Evolutionary conservation across 441 rosid species (phyloP), one percentile per base, ranked within the genome.

Genomic region (Brassica balearica): DNA sequence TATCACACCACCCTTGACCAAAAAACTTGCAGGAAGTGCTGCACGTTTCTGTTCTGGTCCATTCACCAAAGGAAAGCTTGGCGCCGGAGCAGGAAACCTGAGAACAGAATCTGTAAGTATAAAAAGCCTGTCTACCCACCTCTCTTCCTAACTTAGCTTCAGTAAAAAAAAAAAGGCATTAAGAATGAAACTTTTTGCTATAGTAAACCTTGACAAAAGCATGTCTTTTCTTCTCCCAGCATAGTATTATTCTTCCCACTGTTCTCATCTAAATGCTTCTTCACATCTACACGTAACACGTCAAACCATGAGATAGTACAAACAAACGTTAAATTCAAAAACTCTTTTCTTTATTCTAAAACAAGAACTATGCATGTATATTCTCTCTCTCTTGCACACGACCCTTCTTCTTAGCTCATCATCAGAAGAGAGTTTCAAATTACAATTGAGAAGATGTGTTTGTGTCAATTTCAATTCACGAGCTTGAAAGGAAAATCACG

Each of bases 1-100:
- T 93, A 69, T 82, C 76, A 89, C 99, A 96, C 97, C 98, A 87
- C 22, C 99, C 98, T 85, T 83, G 89, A 34, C 86, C 85, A 76
- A 84, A 96, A 86, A 90, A 96, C 76, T 86, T 83, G 74, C 97
- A 96, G 17, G 69, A 64, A 80, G 67, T 1, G 92, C 92, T 41
- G 86, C 78, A 71, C 89, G 91, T 85, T 89, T 82, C 85, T 91
- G 78, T 79, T 85, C 74, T 29, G 83, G 79, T 82, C 75, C 32
- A 71, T 70, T 80, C 66, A 78, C 71, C 61, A 85, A 88, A 62
- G 86, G 73, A 65, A 81, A 80, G 82, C 88, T 84, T 74, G 80
- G 84, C 15, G 80, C 46, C 78, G 84, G 81, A 83, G 85, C 71
- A 74, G 71, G 76, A 80, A 81, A 83, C 73, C 90, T 88, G 87